A percentile compares a stretch with the other conserved stretches of the same genome.
These are phyloP conservation scores for Penicillium odoratum DNA, from an alignment of 495 filamentous ascomycete genomes.

Conservation along the genomic window DNA sequence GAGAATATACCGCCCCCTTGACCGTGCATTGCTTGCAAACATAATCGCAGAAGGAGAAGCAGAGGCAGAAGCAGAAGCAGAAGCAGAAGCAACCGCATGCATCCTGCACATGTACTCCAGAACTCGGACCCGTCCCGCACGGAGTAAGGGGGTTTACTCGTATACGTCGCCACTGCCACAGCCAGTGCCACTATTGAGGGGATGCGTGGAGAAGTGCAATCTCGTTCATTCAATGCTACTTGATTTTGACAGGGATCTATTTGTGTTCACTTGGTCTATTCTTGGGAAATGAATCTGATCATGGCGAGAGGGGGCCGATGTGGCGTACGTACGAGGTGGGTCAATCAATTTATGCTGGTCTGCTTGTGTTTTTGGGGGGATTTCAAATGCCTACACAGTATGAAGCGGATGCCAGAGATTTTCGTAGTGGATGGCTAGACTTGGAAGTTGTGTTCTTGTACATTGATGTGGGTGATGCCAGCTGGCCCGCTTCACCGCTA, in stretches of 20 bases:
- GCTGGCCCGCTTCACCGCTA: slow-evolving; percentile 27
- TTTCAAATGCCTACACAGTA: neutral
- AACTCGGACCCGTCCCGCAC: neutral
- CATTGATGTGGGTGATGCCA: neutral
- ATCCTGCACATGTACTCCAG: neutral
- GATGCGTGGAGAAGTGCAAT: neutral
- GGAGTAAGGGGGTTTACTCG: neutral
- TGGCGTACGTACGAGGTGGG: neutral
- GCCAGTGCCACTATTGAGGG: neutral
- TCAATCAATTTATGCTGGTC: too few species aligned
- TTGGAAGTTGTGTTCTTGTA: neutral
- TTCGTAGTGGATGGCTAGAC: neutral
- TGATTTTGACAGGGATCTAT: neutral
- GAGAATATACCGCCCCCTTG: neutral
- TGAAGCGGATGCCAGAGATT: too few species aligned
- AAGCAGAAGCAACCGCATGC: neutral
- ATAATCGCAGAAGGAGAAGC: too few species aligned
- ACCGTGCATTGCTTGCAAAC: neutral
- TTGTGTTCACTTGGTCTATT: neutral
- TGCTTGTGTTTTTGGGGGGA: too few species aligned
- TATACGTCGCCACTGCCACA: neutral
- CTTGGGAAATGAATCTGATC: neutral
- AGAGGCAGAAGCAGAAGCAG: too few species aligned
- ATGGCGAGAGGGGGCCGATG: neutral
- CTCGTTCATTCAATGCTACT: neutral